Evolutionary conservation across 305 asterid species (phyloP), one percentile per base, ranked within the genome.

Genomic region (Fraxinus velutina): DNA sequence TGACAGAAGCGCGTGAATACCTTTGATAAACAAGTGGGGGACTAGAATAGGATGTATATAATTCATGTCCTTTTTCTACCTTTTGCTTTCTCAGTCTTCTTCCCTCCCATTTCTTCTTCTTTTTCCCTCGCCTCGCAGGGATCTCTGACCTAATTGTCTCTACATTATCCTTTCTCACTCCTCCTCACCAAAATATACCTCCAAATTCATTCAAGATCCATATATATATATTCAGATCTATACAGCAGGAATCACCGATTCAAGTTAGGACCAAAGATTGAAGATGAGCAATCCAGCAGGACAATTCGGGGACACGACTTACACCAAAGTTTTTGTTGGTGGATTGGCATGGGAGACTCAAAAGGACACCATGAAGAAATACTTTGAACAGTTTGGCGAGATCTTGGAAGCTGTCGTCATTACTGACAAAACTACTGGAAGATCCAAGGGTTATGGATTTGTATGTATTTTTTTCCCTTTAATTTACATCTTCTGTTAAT

Each of bases 271-370:
- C 17, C 60, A 39, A 64, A 17, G 7, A 78, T 19, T 7, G 50
- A 47, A 22, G 55, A 73, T n/a, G 42, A 29, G 62, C 21, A 57
- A 84, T 55, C 89, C 94, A 32, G 10, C 80, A 9, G 92, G 91
- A 8, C 95, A 91, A 87, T 95, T 94, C 77, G 98, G 99, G 30
- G 99, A 95, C 60, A 95, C 99, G 1, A 95, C 98, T 0, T 91
- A 93, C 87, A 95, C 98, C 6, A 95, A 95, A 86, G 96, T 95
- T 68, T 95, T 95, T 73, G 99, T 95, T 21, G 99, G 99, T 2
- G 99, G 99, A 0, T 86, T 95, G 86, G 99, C 99, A 27, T 95
- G 99, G 99, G 99, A 95, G 90, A 94, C 99, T 50, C 99, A 94
- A 80, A 95, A 95, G 88, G 99, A 95, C 60, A 95, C 98, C 62